Evolutionary conservation across 225 moss, liverwort and hornwort genomes (phyloP).

Genomic region (Pleurozium schreberi): DNA sequence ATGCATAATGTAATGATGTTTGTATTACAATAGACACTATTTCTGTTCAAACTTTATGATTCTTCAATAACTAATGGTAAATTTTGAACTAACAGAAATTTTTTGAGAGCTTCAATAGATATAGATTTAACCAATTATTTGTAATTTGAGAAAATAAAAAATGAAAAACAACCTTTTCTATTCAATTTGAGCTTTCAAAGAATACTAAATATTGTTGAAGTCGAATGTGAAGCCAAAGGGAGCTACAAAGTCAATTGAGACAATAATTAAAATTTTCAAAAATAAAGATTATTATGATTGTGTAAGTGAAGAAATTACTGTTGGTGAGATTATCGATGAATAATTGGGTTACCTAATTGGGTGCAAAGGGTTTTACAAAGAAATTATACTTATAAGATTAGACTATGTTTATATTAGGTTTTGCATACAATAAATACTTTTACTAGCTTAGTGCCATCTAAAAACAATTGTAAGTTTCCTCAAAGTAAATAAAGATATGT

Average conservation of each 20-base stretch:
- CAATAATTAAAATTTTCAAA: not conserved
- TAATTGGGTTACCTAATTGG: accelerated
- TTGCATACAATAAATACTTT: not conserved
- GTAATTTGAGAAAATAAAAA: no score
- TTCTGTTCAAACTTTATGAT: not conserved
- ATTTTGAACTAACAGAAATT: not conserved
- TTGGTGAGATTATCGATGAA: not conserved
- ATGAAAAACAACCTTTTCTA: not conserved
- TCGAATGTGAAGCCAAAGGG: not conserved
- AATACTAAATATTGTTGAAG: no score
- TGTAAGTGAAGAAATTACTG: no score
- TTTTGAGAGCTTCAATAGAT: not conserved
- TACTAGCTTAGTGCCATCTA: not conserved
- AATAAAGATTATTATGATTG: not conserved
- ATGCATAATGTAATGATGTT: not conserved
- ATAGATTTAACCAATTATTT: not conserved
- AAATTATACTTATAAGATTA: not conserved
- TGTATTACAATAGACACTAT: not conserved
- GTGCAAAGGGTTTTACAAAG: no score
- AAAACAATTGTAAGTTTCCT: no score
- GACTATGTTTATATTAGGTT: not conserved
- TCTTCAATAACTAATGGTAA: not conserved
- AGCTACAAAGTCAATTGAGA: not conserved
- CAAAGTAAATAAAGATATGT: not conserved
- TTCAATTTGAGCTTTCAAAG: not conserved